phyloP scores from a whole-genome alignment of 129 eudicot genomes.

The Ambrosia trifida region DNA sequence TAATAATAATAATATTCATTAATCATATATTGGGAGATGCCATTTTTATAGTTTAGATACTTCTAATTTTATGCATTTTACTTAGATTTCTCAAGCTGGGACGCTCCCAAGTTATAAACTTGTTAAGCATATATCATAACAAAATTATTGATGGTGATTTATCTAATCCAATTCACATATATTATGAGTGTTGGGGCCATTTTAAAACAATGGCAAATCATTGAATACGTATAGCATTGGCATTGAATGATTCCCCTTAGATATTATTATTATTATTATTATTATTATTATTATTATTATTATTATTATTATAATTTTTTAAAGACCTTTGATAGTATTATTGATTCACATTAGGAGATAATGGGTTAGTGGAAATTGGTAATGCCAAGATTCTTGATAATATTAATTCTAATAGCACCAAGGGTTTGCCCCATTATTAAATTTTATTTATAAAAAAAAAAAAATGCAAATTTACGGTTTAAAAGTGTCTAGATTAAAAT shows the following conservation, averaged over 20 bases:
- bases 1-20: no score
- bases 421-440: background rate
- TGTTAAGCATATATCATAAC: background rate
- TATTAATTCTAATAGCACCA: background rate
- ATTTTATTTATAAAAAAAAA: background rate
- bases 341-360: slow-evolving; percentile 18
- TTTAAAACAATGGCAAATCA: slow-evolving; percentile 16
- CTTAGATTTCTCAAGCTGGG: no score
- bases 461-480: background rate
- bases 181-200: slow-evolving; percentile 18
- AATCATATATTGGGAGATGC: no score
- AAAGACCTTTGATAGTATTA: background rate
- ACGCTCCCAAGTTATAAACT: no score
- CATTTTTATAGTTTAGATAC: no score
- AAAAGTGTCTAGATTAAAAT: background rate
- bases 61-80: no score
- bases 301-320: background rate
- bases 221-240: slow-evolving; percentile 16
- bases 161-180: background rate
- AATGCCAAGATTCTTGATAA: slow-evolving; percentile 17
- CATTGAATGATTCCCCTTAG: slow-evolving; percentile 19
- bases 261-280: background rate
- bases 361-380: slow-evolving; percentile 30
- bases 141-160: background rate
- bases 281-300: slow-evolving; percentile 6